Evolutionary conservation across 1,139 yeast species (phyloP).

Genomic region (Ashbya aceris): DNA sequence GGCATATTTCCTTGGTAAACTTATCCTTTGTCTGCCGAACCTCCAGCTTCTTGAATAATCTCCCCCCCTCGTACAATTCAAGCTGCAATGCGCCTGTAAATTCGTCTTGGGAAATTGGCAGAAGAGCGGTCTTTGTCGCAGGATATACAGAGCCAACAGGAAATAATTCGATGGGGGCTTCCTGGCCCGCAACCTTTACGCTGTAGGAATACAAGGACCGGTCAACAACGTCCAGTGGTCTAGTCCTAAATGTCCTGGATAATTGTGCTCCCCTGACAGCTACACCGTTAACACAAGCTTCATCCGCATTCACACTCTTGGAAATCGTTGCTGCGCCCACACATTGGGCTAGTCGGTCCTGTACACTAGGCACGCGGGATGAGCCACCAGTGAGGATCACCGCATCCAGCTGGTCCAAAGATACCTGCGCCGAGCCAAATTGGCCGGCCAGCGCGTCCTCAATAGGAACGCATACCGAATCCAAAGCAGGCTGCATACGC

Average conservation of each 20-base stretch:
- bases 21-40: constrained; percentile 26
- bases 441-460: constrained; percentile 38
- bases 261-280: constrained; percentile 68
- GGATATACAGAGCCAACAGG: constrained; percentile 34
- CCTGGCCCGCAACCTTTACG: constrained; percentile 32
- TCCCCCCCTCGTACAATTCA: constrained; percentile 47
- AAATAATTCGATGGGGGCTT: constrained; percentile 31
- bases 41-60: constrained; percentile 35
- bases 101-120: constrained; percentile 6
- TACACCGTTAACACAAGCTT: constrained; percentile 85
- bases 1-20: constrained; percentile 37
- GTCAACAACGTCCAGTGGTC: constrained; percentile 50
- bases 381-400: constrained; percentile 87
- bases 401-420: constrained; percentile 43
- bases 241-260: constrained; percentile 52
- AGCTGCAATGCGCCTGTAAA: constrained; percentile 26
- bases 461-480: constrained; percentile 48
- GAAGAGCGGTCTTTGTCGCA: constrained; percentile 7
- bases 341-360: constrained; percentile 44
- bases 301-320: constrained; percentile 94
- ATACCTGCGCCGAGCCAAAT: constrained; percentile 24
- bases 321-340: constrained; percentile 57
- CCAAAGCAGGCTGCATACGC: constrained; percentile 36
- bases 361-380: constrained; percentile 82
- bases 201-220: constrained; percentile 40